Base-by-base conservation (phyloP, 768 basidiomycete species). In the Rhizopogon roseolus region DNA sequence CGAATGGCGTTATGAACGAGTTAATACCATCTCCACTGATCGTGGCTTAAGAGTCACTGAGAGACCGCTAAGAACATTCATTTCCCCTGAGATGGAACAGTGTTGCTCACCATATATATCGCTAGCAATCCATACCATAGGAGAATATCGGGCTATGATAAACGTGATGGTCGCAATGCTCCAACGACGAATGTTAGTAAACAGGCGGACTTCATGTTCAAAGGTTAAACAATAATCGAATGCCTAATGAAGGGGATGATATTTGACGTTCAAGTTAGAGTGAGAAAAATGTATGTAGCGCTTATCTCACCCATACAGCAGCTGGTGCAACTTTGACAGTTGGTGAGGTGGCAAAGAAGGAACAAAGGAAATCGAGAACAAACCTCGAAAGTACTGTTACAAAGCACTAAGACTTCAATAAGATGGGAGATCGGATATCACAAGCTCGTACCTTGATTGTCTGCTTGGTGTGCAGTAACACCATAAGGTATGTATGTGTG, bases 211-310 rank as follows among this genome's bases (percentile, higher is more conserved):
- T 38, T 57, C 56, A 14, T 41, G 34, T 17, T 49, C 52, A 19
- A 50, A 42, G 9, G 51, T 57, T 9, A 54, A 32, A 28, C 52
- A 50, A 41, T 49, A 45, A n/a, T 57, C 49, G 8, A 57, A 41
- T 17, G 25, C 22, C 56, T 54, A 28, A 29, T 22, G n/a, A 53
- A 28, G 7, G 25, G 34, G 22, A 25, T 29, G 34, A 22, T 13
- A 10, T 36, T 16, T 27, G 41, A n/a, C 7, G 4, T 6, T 14
- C 19, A n/a, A 11, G 9, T 28, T n/a, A 10, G 11, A 11, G 34
- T 6, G 4, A 13, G 17, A 25, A 1, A 41, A 51, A 5, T 9
- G 19, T 27, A 28, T 28, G 41, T 4, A 22, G 22, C 22, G 36
- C 16, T n/a, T 28, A 25, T 27, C 36, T 54, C 27, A 52, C 50